A percentile compares a stretch with the other conserved stretches of the same genome.
Conservation (phyloP, 176 grass and related monocot species). For the Zizania latifolia region DNA sequence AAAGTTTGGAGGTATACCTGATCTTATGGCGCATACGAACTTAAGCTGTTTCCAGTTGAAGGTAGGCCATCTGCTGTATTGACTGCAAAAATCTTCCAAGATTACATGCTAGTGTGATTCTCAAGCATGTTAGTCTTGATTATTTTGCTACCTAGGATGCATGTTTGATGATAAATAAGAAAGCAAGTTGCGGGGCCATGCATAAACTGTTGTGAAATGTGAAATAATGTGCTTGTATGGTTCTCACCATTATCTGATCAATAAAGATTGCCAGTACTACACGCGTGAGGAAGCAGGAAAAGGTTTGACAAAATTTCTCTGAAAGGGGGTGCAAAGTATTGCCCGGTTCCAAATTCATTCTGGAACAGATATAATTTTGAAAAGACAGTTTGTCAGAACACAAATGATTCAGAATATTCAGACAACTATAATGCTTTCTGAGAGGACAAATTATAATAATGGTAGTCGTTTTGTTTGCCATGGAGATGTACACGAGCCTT, state of each 20-base stretch:
- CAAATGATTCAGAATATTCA: too few relatives aligned
- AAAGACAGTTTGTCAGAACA: too few relatives aligned
- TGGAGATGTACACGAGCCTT: too few relatives aligned
- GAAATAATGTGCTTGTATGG: not conserved
- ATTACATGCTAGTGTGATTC: not conserved
- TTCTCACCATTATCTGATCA: not conserved
- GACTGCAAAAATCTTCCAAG: not conserved
- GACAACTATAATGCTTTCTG: too few relatives aligned
- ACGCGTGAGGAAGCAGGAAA: not conserved
- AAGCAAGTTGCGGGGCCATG: conserved; percentile 13
- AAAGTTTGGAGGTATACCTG: conserved; percentile 23
- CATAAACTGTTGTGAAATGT: not conserved
- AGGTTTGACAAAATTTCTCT: not conserved
- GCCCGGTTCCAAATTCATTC: too few relatives aligned
- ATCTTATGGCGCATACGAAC: too few relatives aligned
- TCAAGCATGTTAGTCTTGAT: conserved; percentile 7
- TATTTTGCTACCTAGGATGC: conserved; percentile 26
- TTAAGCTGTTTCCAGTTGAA: conserved; percentile 10
- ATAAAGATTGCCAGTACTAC: not conserved
- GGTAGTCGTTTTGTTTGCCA: too few relatives aligned
- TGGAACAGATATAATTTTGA: too few relatives aligned
- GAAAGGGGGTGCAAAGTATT: not conserved
- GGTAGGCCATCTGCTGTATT: conserved; percentile 14
- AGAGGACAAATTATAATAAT: too few relatives aligned
- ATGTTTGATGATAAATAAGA: conserved; percentile 37